Evolutionary conservation across 208 protist species (phyloP).

Genomic region (Endotrypanum monterogeii): DNA sequence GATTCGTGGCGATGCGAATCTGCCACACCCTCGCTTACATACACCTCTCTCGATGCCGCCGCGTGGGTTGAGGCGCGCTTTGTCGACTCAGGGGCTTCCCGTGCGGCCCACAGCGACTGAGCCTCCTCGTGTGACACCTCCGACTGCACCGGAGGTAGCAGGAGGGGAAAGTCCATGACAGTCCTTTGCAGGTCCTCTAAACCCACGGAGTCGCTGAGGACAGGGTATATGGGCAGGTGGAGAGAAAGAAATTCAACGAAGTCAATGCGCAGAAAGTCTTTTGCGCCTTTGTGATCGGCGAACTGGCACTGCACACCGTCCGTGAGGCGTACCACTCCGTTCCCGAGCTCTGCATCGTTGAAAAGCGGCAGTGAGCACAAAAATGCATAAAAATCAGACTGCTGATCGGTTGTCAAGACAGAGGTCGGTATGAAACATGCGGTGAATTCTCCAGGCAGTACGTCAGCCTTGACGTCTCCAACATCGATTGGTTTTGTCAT

Average conservation of each 20-base stretch:
- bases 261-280: constrained; percentile 39
- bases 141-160: neutral
- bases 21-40: neutral
- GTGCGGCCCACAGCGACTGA: constrained; percentile 16
- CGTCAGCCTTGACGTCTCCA: neutral
- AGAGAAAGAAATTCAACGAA: constrained; percentile 36
- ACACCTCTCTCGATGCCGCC: too few relatives aligned
- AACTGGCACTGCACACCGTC: constrained; percentile 40
- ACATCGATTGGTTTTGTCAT: neutral
- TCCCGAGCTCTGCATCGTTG: constrained; percentile 18
- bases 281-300: constrained; percentile 26
- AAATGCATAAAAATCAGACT: constrained; percentile 29
- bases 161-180: constrained; percentile 8
- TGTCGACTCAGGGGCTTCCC: neutral
- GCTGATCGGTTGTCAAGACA: constrained; percentile 22
- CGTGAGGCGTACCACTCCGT: constrained; percentile 22
- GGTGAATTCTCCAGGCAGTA: constrained; percentile 10
- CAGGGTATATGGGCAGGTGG: constrained; percentile 31
- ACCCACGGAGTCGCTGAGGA: constrained; percentile 4
- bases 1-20: neutral
- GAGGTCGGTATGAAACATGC: constrained; percentile 42
- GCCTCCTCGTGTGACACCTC: constrained; percentile 9
- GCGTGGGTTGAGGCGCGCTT: neutral
- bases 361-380: constrained; percentile 40
- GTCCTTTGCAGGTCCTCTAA: constrained; percentile 14